These are phyloP conservation scores for Penicillium sp. DNA, from an alignment of 2,329 filamentous ascomycete genomes.

Conservation along the genomic window DNA sequence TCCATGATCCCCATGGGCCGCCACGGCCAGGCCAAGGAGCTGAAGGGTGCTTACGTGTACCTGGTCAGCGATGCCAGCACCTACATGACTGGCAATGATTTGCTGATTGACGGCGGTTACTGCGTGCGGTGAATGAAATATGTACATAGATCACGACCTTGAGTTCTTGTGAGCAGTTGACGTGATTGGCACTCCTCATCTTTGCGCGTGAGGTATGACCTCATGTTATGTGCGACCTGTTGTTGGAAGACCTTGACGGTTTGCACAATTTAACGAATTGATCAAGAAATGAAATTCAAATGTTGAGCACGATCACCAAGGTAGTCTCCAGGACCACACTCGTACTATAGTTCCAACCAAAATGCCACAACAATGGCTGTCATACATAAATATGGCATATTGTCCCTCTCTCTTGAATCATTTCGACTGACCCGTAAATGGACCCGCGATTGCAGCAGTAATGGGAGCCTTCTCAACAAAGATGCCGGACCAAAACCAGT, in stretches of 20 bases:
- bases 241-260: background rate
- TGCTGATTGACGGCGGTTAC: constrained; percentile 55
- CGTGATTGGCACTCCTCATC: no score
- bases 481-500: constrained; percentile 72
- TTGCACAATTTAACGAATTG: background rate
- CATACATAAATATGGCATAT: no score
- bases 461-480: constrained; percentile 65
- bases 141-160: constrained; percentile 8
- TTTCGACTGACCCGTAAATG: constrained; percentile 10
- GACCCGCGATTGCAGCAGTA: constrained; percentile 43
- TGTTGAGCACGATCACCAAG: background rate
- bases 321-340: background rate
- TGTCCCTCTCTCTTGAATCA: background rate
- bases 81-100: constrained; percentile 53
- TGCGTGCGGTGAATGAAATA: constrained; percentile 40
- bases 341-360: no score
- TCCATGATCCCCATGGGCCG: constrained; percentile 63
- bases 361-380: background rate
- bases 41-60: constrained; percentile 62
- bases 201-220: background rate
- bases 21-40: constrained; percentile 65
- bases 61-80: constrained; percentile 51
- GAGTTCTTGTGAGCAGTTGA: background rate
- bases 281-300: background rate
- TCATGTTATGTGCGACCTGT: background rate